Base-by-base conservation (phyloP, 169 alveolate species). In the Babesia divergens region DNA sequence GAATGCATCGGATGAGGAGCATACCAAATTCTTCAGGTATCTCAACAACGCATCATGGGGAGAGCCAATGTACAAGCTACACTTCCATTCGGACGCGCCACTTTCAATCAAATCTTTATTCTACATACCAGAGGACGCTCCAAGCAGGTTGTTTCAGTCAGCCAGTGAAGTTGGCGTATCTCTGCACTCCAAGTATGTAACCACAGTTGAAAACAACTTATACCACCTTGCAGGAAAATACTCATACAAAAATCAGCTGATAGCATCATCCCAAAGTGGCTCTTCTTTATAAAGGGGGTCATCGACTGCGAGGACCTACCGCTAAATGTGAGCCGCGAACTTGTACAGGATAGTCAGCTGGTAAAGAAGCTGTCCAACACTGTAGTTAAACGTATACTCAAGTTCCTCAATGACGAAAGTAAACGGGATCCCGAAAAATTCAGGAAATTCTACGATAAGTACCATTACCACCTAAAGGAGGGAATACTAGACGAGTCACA, bases 301-400 rank as follows among this genome's bases (percentile, higher is more conserved):
- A 96, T 97, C 11, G 99, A 97, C 76, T 96, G 99, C 71, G 99
- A 97, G 68, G 99, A 97, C 83, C 81, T 97, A 67, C 99, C 99
- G 6, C 87, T 97, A 55, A 94, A 95, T 75, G 96, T 97, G 70
- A 93, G 98, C 77, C 84, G 99, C 55, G 99, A 97, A 75, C 92
- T 88, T 56, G 95, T 95, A 92, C 94, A 94, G 84, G 96, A 93
- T 66, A 90, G 95, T 13, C 80, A 83, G n/a, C 85, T 96, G 76
- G 94, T 95, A 47, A 89, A 81, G 54, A 95, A 94, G 83, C 93
- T 97, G 26, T 92, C 94, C 47, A 82, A 90, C 54, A 95, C 96
- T 6, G 84, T 97, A 9, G 97, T 97, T 22, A 82, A 90, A 43
- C 90, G 97, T 60, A 77, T 95, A 11, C 84, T 97, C 50, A 93